Evolutionary conservation across 1,284 basidiomycete genomes (phyloP), one percentile per base, ranked within the genome.

Genomic region (Puccinia brachypodii): DNA sequence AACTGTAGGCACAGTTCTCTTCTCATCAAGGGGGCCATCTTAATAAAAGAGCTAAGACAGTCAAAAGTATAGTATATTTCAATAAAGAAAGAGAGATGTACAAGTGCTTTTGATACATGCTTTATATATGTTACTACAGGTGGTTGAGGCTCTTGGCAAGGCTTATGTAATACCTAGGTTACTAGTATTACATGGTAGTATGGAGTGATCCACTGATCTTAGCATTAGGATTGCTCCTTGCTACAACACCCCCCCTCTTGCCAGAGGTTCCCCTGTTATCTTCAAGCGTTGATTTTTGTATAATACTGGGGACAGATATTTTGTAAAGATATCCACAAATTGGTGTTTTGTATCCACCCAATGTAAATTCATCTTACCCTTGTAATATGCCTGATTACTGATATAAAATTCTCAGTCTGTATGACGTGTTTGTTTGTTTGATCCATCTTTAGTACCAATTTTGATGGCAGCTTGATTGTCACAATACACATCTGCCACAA

Each of bases 261-360:
- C 11, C 66, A 31, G 38, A 36, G 25, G 11, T 6, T 22, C 66
- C 13, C n/a, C 1, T 16, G 4, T 14, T 3, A 40, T 13, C 22
- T 9, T 36, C 36, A 40, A 4, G 3, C 7, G 6, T 28, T 66
- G 62, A 22, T 3, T 2, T 6, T 3, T 3, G 25, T 68, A 38
- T 6, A 42, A 38, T 3, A 28, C 1, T 8, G 66, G 66, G 6
- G 38, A 6, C 22, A 73, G 25, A 28, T 56, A 28, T 31, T 76
- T 76, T 4, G 74, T 76, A 9, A 76, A 40, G 40, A 76, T 64
- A 28, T 76, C 58, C 2, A 36, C 56, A 28, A 44, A 62, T n/a
- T 76, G 38, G 2, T 28, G 6, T 22, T 25, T 44, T 2, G 74
- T 64, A 2, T 3, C 9, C 1, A 76, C 58, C 74, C 74, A 76